Evolutionary conservation across 2,329 filamentous ascomycete genomes (phyloP), one percentile per base, ranked within the genome.

Genomic region (Cladosporium colombiae): DNA sequence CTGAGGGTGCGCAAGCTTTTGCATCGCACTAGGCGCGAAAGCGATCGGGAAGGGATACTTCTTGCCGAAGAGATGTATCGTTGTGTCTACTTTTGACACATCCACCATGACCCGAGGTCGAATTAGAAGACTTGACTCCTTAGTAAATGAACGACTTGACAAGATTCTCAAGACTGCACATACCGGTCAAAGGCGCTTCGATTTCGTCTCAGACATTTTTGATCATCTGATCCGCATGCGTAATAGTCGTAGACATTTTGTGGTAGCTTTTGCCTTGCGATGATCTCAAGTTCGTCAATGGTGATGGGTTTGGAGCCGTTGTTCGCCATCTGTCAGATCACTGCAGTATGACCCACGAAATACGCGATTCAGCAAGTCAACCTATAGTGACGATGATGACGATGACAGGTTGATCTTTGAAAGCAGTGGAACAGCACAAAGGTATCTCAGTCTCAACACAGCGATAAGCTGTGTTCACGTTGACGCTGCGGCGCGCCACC

Each of bases 21-120:
- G 75, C 60, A 70, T 72, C 1, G 73, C 75, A 37, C 69, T 73
- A 8, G 75, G 74, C 0, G 74, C 75, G 37, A 76, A 70, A 3
- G 67, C 74, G 23, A 76, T 70, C 1, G 75, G 75, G 1, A 76
- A 57, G 2, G 65, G 1, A 35, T 64, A 64, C 21, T 59, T 62
- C 14, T 65, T 58, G 3, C 69, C 69, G n/a, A 72, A 67, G 7
- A 73, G 71, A 10, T 60, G 67, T 25, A 64, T 69, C 14, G 68
- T 63, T 25, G 71, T 71, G 46, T 70, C 68, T 33, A 73, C 61
- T 0, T 65, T 25, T 4, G 68, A 60, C 2, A 74, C 72, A 64
- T 73, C 62, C 11, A 68, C 61, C 66, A 74, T 64, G 16, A 73
- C 69, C 31, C 70, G 62, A 14, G 72, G 71, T n/a, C 70, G 65